phyloP scores from a whole-genome alignment of 768 basidiomycete genomes.

The Hortiboletus flavorubellus region DNA sequence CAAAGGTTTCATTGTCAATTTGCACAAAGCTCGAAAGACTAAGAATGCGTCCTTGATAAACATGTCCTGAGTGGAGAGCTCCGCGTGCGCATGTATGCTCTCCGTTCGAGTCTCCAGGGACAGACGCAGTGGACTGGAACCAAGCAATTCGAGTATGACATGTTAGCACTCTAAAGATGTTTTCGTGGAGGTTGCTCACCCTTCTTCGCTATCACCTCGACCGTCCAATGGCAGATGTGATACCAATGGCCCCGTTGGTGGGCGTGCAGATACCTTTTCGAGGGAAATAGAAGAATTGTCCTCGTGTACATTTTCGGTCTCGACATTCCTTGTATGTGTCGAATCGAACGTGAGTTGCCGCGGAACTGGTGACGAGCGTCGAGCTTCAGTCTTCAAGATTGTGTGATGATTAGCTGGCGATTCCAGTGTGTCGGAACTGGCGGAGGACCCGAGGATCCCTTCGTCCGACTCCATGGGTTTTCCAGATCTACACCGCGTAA shows the following conservation, averaged over 20 bases:
- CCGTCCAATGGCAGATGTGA: not conserved
- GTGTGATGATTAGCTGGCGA: conserved; percentile 7
- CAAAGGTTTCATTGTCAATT: conserved; percentile 96
- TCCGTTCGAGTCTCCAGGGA: conserved; percentile 18
- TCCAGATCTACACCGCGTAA: conserved; percentile 66
- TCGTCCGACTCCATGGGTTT: conserved; percentile 15
- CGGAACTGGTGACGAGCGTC: conserved; percentile 8
- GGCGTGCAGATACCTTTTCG: not conserved
- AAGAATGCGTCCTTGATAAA: conserved; percentile 98
- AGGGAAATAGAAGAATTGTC: not conserved
- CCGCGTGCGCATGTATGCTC: conserved; percentile 31
- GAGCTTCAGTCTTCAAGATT: conserved; percentile 8
- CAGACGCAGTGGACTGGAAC: conserved; percentile 24
- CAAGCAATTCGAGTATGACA: conserved; percentile 11
- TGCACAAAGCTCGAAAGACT: conserved; percentile 95
- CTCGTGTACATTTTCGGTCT: conserved; percentile 1
- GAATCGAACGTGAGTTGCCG: not conserved
- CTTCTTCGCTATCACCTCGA: conserved; percentile 12
- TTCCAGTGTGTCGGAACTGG: conserved; percentile 21
- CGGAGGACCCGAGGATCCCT: conserved; percentile 17
- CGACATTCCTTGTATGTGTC: not conserved
- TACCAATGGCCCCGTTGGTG: not conserved
- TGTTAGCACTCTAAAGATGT: not conserved
- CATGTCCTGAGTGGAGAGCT: conserved; percentile 76
- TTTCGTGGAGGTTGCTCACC: conserved; percentile 16